Evolutionary conservation across 2,329 filamentous ascomycete species (phyloP), one percentile per base, ranked within the genome.

Genomic region (Didymella pomorum): DNA sequence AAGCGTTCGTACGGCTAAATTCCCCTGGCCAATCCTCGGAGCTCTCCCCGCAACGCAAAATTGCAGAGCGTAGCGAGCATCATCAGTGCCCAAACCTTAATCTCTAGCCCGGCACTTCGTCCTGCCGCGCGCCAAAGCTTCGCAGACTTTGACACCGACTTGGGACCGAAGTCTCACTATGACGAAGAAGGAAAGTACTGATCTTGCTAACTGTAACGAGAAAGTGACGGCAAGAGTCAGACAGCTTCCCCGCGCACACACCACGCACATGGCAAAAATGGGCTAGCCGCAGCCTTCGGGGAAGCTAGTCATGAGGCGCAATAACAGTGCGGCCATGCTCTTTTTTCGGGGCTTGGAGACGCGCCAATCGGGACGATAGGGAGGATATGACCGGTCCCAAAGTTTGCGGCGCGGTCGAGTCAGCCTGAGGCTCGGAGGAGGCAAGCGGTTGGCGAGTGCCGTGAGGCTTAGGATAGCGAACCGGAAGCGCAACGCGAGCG

Each of bases 211-310:
- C 56, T 16, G 2, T 1, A 53, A 49, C 12, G 14, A 37, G 56
- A 39, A 58, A 58, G 49, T 37, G 4, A 39, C 50, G 56, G 50
- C 48, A 44, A 18, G 7, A 23, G 28, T 11, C 4, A 16, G 43
- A 6, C 14, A 8, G 21, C 29, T 41, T 50, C 56, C 56, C 56
- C 56, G 56, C 56, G 56, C 56, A 58, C 56, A 21, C 29, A 45
- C 29, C 48, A 48, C 35, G n/a, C 47, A 44, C 54, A 52, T 47
- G 54, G 54, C 35, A 26, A 26, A 26, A 20, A 2, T 0, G n/a
- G 6, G 10, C 41, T 43, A 43, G 23, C 21, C 7, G 3, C 18
- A 33, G 44, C 28, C 47, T 47, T 18, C 43, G 33, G 51, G 51
- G 43, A 20, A 54, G 39, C 39, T 42, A 28, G 10, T 4, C n/a